These are phyloP conservation scores for Trametes meyenii DNA, from an alignment of 768 basidiomycete genomes.

Conservation along the genomic window DNA sequence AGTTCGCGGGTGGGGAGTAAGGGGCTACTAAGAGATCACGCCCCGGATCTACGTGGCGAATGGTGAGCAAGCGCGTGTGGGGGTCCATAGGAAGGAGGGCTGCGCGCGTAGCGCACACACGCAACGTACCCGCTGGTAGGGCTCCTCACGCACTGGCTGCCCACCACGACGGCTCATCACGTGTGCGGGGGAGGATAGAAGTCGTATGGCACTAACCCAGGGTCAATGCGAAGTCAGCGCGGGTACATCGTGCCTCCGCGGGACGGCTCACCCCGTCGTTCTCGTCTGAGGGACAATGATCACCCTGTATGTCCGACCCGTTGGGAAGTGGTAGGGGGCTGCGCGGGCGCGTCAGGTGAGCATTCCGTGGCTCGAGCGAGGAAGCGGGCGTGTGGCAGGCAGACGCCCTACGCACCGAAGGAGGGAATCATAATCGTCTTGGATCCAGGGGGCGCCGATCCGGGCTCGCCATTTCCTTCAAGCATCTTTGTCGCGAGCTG, in stretches of 20 bases:
- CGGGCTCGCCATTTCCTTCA: slow-evolving; percentile 54
- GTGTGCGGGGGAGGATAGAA: slow-evolving; percentile 42
- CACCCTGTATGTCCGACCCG: slow-evolving; percentile 46
- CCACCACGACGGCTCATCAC: slow-evolving; percentile 7
- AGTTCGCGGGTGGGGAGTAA: slow-evolving; percentile 1
- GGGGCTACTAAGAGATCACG: slow-evolving; percentile 15
- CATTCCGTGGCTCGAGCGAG: slow-evolving; percentile 18
- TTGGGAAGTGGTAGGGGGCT: slow-evolving; percentile 44
- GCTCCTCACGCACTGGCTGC: slow-evolving; percentile 26
- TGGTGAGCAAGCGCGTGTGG: slow-evolving; percentile 14
- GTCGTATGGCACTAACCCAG: slow-evolving; percentile 44
- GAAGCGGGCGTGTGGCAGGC: not conserved
- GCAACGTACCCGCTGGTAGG: slow-evolving; percentile 33
- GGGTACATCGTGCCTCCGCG: slow-evolving; percentile 9
- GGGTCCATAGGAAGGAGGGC: not conserved
- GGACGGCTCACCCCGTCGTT: slow-evolving; percentile 43
- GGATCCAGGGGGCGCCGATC: slow-evolving; percentile 58
- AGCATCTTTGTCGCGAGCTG: slow-evolving; percentile 73
- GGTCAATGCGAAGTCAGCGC: slow-evolving; percentile 21
- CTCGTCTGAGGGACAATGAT: slow-evolving; percentile 44
- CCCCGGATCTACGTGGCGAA: slow-evolving; percentile 25
- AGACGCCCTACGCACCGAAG: slow-evolving; percentile 47
- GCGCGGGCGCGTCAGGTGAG: slow-evolving; percentile 23
- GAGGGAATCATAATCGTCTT: slow-evolving; percentile 68
- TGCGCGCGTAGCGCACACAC: not conserved